Conservation (phyloP, 2,329 filamentous ascomycete genomes). For the Dothideomycetes sp. region DNA sequence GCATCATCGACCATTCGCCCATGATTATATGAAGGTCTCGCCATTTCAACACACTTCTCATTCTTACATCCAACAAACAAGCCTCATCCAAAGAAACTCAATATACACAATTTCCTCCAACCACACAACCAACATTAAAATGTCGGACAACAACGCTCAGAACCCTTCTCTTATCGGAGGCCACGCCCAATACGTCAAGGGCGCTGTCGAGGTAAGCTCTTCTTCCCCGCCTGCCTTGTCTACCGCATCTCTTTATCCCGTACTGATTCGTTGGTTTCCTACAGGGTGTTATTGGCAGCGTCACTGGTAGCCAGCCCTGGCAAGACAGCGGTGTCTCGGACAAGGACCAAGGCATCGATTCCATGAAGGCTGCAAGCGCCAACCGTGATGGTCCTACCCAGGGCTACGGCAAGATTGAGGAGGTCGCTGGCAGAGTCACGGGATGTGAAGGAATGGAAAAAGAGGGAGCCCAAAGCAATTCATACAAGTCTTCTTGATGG, state of each 20-base stretch:
- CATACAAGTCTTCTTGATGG: no score
- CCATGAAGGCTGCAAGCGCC: slow-evolving; percentile 53
- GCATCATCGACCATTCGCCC: no score
- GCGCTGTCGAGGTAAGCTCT: slow-evolving; percentile 50
- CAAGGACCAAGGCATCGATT: slow-evolving; percentile 52
- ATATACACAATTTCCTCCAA: no score
- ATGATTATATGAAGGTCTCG: no score
- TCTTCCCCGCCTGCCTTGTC: neutral
- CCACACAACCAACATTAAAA: slow-evolving; percentile 7
- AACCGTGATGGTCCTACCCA: slow-evolving; percentile 43
- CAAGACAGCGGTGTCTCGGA: slow-evolving; percentile 54
- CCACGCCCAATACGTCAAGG: slow-evolving; percentile 61
- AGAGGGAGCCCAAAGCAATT: slow-evolving; percentile 48
- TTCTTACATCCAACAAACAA: neutral
- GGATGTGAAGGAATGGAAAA: slow-evolving; percentile 63
- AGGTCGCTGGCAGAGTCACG: slow-evolving; percentile 52
- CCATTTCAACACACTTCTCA: neutral
- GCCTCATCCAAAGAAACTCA: neutral
- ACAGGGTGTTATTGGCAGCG: slow-evolving; percentile 50
- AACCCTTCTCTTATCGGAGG: slow-evolving; percentile 53
- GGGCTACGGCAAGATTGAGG: slow-evolving; percentile 56
- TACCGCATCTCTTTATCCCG: neutral
- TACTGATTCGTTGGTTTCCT: neutral
- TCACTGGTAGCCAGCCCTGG: slow-evolving; percentile 57
- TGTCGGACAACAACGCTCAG: slow-evolving; percentile 18